Evolutionary conservation across 139 green algal genomes (phyloP), one percentile per base, ranked within the genome.

Genomic region (Micractinium conductrix): DNA sequence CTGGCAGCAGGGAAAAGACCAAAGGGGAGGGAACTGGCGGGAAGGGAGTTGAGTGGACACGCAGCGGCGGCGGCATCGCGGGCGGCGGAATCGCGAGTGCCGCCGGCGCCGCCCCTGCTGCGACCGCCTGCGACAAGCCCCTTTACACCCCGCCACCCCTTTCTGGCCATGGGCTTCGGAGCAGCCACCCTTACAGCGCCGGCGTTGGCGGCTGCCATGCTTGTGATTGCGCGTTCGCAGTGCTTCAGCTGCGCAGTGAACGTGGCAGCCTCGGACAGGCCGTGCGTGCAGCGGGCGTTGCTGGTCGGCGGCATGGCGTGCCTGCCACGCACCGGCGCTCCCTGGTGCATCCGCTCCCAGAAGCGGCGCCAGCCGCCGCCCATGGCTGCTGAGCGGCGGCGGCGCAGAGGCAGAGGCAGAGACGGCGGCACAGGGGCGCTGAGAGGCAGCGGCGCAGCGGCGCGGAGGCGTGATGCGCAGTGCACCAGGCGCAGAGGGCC

Each of bases 211-310:
- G 78, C 92, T 35, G 94, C 90, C 84, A 95, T 86, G 24, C 65
- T 79, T 2, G 84, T 85, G 24, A 96, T 88, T 72, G 96, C 93
- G 48, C 90, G 91, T 88, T 97, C 92, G n/a, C 95, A 87, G 16
- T 81, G 67, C 62, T 82, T 84, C 70, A 97, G 83, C 55, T 93
- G 90, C 35, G 74, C 50, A 2, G 90, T 88, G 85, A 97, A 97
- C 0, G 91, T 78, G 0, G 89, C 91, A 30, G 93, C 92, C 79
- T 97, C 93, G 35, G n/a, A 37, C 40, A 73, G 76, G 58, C 72
- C 72, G 22, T 28, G 24, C 26, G 26, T 55, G 70, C 76, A 82
- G 4, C 76, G 55, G 4, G 53, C 76, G 22, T 82, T 82, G 55
- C 55, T 73, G 0, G 76, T 82, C 8, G 76, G 58, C 76, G 72